Evolutionary conservation across 2,329 filamentous ascomycete genomes (phyloP).

Genomic region (Botryotinia narcissicola): DNA sequence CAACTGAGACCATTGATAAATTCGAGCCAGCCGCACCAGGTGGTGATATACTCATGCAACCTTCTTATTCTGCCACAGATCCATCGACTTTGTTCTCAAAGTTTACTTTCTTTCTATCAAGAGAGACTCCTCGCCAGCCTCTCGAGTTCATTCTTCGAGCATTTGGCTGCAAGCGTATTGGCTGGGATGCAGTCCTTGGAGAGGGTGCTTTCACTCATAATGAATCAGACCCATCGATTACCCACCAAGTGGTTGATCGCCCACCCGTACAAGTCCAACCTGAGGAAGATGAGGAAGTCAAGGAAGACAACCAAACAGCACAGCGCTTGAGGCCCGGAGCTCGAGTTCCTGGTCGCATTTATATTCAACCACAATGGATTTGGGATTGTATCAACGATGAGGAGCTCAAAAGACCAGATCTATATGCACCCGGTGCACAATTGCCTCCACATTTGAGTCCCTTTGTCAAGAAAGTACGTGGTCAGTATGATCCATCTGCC

Average conservation of each 20-base stretch:
- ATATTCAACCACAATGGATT: conserved; percentile 96
- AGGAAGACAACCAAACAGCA: conserved; percentile 60
- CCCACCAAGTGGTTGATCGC: conserved; percentile 93
- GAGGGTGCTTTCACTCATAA: conserved; percentile 90
- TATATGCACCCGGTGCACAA: conserved; percentile 86
- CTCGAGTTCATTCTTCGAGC: conserved; percentile 90
- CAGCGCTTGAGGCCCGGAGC: conserved; percentile 60
- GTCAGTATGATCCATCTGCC: conserved; percentile 87
- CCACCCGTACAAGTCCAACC: conserved; percentile 63
- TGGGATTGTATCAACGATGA: conserved; percentile 97
- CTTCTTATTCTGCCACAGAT: conserved; percentile 62
- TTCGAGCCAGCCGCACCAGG: conserved; percentile 83
- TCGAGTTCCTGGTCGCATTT: conserved; percentile 85
- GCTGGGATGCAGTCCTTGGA: conserved; percentile 88
- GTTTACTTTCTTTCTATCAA: conserved; percentile 88
- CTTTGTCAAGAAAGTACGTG: conserved; percentile 84
- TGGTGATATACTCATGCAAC: conserved; percentile 83
- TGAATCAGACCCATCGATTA: conserved; percentile 84
- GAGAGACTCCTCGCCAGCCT: conserved; percentile 86
- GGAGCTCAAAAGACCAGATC: conserved; percentile 78
- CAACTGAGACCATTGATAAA: conserved; percentile 74
- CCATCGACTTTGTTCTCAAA: conserved; percentile 78
- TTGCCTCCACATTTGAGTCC: conserved; percentile 94
- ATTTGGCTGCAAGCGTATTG: conserved; percentile 93
- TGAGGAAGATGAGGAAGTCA: conserved; percentile 47